Conservation (phyloP, 352 stramenopile species). For the Albugo candida region DNA sequence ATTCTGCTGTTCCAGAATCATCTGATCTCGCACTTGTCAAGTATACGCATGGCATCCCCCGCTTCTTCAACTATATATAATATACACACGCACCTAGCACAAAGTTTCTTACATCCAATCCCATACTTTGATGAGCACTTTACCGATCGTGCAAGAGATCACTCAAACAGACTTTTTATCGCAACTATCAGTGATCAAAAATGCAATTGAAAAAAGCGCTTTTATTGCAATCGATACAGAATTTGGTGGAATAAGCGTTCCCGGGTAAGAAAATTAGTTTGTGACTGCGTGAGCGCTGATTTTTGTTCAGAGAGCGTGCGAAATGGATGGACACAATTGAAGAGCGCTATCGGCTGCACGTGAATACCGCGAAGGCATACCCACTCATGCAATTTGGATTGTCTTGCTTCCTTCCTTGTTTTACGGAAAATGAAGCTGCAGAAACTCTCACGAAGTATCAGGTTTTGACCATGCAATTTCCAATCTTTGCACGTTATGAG, state of each 20-base stretch:
- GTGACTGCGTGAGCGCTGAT: not conserved
- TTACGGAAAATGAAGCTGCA: constrained; percentile 14
- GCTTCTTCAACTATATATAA: no score
- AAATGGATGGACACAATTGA: constrained; percentile 59
- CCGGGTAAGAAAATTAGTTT: constrained; percentile 22
- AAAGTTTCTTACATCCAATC: no score
- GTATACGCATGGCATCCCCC: no score
- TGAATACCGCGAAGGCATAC: constrained; percentile 30
- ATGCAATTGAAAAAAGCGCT: constrained; percentile 9
- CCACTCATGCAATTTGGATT: constrained; percentile 56
- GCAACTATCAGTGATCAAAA: no score
- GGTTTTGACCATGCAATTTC: constrained; percentile 52
- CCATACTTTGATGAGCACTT: no score
- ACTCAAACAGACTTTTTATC: no score
- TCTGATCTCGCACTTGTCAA: no score
- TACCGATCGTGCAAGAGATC: no score
- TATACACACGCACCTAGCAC: no score
- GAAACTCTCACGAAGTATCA: constrained; percentile 16
- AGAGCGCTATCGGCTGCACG: constrained; percentile 38
- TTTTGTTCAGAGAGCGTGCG: constrained; percentile 14
- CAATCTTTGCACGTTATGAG: constrained; percentile 39
- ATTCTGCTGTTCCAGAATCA: no score
- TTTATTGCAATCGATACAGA: constrained; percentile 66
- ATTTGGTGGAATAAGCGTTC: constrained; percentile 45
- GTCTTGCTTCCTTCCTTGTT: constrained; percentile 22